phyloP scores from a whole-genome alignment of 2,329 filamentous ascomycete species.

The Pseudogymnoascus sp. region DNA sequence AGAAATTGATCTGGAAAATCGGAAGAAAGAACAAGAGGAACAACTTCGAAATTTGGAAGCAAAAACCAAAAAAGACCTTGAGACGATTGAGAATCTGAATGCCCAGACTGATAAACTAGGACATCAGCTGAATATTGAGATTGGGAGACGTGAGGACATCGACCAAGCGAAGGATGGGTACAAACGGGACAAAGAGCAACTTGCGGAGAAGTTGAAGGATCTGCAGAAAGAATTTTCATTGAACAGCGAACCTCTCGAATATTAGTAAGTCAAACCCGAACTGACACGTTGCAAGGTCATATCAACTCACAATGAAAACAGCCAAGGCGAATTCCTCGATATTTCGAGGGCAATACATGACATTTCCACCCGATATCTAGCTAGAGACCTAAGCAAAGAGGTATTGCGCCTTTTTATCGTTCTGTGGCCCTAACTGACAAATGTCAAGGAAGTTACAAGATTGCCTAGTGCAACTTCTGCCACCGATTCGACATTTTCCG shows the following conservation, averaged over 20 bases:
- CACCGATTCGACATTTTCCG: neutral
- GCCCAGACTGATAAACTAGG: conserved; percentile 1
- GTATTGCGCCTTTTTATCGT: neutral
- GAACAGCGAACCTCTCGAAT: conserved; percentile 7
- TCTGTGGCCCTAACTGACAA: neutral
- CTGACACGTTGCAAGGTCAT: neutral
- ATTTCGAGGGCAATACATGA: conserved; percentile 9
- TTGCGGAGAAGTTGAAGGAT: conserved; percentile 10
- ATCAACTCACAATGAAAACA: conserved; percentile 9
- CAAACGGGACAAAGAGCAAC: conserved; percentile 11
- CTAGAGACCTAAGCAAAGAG: neutral
- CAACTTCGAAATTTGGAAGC: conserved; percentile 8
- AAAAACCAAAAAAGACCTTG: conserved; percentile 8
- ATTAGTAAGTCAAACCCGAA: conserved; percentile 12
- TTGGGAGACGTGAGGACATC: conserved; percentile 6
- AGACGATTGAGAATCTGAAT: conserved; percentile 7
- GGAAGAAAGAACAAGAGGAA: conserved; percentile 7
- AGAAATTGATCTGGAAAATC: conserved; percentile 11
- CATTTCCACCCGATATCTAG: neutral
- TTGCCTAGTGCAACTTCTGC: neutral
- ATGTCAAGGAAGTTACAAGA: neutral
- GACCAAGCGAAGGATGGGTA: conserved; percentile 10
- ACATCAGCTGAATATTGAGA: conserved; percentile 6
- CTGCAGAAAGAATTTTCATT: conserved; percentile 15
- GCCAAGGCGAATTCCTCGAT: conserved; percentile 12